phyloP scores from a whole-genome alignment of 2,329 filamentous ascomycete species.

The Emmonsia crescens region DNA sequence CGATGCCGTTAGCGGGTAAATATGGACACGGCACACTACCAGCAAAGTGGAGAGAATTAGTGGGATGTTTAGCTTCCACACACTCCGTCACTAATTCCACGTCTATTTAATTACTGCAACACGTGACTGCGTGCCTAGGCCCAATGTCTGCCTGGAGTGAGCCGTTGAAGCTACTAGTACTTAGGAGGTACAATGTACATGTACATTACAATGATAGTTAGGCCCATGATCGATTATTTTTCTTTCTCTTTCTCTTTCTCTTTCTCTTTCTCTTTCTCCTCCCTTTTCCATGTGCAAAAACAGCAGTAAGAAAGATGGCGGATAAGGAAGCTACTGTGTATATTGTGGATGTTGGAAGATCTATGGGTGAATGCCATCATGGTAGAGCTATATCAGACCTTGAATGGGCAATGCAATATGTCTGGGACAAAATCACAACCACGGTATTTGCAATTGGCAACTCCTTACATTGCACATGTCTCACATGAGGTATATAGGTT shows the following conservation, averaged over 20 bases:
- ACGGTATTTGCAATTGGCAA: conserved; percentile 40
- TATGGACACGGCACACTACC: neutral
- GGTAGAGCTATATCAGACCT: conserved; percentile 69
- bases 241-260: conserved; percentile 2
- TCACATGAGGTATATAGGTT: conserved; percentile 29
- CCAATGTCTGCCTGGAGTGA: conserved; percentile 32
- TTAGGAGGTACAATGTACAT: no score
- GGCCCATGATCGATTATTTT: neutral
- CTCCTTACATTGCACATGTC: neutral
- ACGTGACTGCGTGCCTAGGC: conserved; percentile 28
- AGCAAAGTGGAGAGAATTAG: neutral
- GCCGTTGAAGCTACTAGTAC: no score
- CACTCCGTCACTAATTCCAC: neutral
- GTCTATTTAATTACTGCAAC: conserved; percentile 22
- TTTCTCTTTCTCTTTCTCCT: conserved; percentile 2
- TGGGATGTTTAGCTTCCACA: neutral
- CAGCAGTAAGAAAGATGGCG: conserved; percentile 51
- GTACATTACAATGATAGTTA: neutral
- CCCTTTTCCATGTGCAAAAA: neutral
- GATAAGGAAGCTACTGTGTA: conserved; percentile 90
- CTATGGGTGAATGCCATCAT: conserved; percentile 65
- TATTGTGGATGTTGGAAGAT: conserved; percentile 74
- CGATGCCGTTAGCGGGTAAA: neutral
- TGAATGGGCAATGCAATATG: conserved; percentile 79
- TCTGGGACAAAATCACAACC: conserved; percentile 84